Conservation (phyloP, 345 rosid genomes). For the Melaleuca alternifolia region DNA sequence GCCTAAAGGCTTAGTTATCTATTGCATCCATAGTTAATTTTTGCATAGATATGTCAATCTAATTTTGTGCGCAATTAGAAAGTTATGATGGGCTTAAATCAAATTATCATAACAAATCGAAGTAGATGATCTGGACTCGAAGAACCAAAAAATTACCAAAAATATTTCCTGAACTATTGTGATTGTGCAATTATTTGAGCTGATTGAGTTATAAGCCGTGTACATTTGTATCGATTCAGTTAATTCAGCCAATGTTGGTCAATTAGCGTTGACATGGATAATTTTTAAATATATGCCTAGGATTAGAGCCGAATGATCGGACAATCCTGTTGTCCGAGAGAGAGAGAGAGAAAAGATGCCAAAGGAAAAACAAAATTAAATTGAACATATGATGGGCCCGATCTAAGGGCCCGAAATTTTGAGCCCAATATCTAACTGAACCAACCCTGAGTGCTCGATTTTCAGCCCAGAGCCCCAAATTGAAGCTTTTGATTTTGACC, state of each 20-base stretch:
- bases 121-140: background rate
- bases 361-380: background rate
- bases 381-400: background rate
- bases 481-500: too few species aligned
- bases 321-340: background rate
- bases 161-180: too few species aligned
- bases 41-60: background rate
- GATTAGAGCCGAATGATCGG: background rate
- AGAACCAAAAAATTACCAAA: background rate
- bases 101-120: background rate
- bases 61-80: background rate
- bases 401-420: background rate
- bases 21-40: background rate
- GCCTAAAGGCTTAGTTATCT: background rate
- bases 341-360: background rate
- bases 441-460: background rate
- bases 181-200: too few species aligned
- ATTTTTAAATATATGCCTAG: background rate
- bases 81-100: background rate
- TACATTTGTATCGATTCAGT: too few species aligned
- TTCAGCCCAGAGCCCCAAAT: background rate
- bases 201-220: too few species aligned
- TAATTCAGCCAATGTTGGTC: too few species aligned
- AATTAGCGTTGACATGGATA: background rate
- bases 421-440: background rate